These are phyloP conservation scores for Aureobasidium namibiae DNA, from an alignment of 2,329 filamentous ascomycete genomes.

Conservation along the genomic window DNA sequence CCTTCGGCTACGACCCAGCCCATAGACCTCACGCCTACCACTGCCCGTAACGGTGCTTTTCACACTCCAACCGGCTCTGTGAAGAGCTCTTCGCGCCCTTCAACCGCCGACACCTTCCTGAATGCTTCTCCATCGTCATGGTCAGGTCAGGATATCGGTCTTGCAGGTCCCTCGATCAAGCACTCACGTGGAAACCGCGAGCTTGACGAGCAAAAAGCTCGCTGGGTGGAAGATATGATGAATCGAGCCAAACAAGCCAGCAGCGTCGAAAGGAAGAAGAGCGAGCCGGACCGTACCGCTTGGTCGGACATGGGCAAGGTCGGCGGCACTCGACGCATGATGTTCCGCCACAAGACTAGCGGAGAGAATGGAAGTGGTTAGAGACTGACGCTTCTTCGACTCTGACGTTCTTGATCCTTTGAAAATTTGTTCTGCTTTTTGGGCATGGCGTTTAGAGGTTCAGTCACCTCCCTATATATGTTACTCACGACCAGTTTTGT, in stretches of 20 bases:
- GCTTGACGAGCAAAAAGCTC: slow-evolving; percentile 59
- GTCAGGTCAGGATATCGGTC: slow-evolving; percentile 46
- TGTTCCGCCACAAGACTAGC: slow-evolving; percentile 2
- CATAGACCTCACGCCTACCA: background rate
- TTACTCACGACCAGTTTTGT: background rate
- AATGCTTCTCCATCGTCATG: slow-evolving; percentile 22
- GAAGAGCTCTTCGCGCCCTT: slow-evolving; percentile 13
- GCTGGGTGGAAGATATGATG: slow-evolving; percentile 78
- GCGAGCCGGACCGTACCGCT: slow-evolving; percentile 15
- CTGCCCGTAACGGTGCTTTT: background rate
- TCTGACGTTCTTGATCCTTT: background rate
- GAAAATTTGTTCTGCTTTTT: background rate
- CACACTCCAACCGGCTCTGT: background rate
- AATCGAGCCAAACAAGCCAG: slow-evolving; percentile 68
- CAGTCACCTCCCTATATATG: background rate
- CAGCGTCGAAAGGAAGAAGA: slow-evolving; percentile 39
- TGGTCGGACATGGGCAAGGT: slow-evolving; percentile 67
- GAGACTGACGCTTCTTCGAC: background rate
- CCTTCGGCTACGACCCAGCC: background rate
- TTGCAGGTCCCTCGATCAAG: slow-evolving; percentile 61
- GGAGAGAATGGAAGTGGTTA: slow-evolving; percentile 1
- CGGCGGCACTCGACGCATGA: slow-evolving; percentile 64
- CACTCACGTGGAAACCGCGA: background rate
- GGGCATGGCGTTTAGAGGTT: background rate
- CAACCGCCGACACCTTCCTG: slow-evolving; percentile 18